A percentile compares a stretch with the other conserved stretches of the same genome.
Evolutionary conservation across 805 yeast species (phyloP).

Genomic region (Lipomyces kockii): DNA sequence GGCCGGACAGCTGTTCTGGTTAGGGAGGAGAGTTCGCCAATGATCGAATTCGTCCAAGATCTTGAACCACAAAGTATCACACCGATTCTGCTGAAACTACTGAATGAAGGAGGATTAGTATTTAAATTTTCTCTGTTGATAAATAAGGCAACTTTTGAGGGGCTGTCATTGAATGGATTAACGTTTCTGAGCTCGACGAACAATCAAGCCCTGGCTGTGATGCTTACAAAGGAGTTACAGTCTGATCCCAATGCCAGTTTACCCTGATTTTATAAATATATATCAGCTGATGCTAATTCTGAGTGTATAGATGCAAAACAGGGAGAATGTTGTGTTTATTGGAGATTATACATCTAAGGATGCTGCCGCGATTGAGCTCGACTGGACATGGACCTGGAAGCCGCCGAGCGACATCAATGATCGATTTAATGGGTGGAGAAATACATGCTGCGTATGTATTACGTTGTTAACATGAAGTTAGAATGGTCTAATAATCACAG

Average conservation of each 20-base stretch:
- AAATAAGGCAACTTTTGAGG: constrained; percentile 6
- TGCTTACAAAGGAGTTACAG: constrained; percentile 46
- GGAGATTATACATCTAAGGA: constrained; percentile 42
- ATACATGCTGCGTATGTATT: constrained; percentile 42
- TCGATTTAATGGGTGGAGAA: constrained; percentile 41
- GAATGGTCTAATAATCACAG: constrained; percentile 5
- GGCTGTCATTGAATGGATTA: constrained; percentile 38
- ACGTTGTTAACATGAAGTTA: neutral
- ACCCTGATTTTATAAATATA: neutral
- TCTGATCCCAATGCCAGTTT: constrained; percentile 38
- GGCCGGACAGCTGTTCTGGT: constrained; percentile 8
- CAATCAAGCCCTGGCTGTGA: constrained; percentile 41
- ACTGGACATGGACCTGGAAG: constrained; percentile 46
- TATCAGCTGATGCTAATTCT: constrained; percentile 36
- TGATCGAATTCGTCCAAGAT: constrained; percentile 35
- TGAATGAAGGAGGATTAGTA: constrained; percentile 20
- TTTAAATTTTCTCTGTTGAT: constrained; percentile 21
- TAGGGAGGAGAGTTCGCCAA: constrained; percentile 14
- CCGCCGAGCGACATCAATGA: constrained; percentile 33
- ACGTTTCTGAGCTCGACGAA: constrained; percentile 44
- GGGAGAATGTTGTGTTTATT: constrained; percentile 46
- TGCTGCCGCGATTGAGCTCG: constrained; percentile 33
- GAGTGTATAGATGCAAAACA: constrained; percentile 44
- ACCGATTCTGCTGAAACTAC: constrained; percentile 31
- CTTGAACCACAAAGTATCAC: constrained; percentile 16